Base-by-base conservation (phyloP, 2,329 filamentous ascomycete genomes). In the Aspergillus calidoustus region DNA sequence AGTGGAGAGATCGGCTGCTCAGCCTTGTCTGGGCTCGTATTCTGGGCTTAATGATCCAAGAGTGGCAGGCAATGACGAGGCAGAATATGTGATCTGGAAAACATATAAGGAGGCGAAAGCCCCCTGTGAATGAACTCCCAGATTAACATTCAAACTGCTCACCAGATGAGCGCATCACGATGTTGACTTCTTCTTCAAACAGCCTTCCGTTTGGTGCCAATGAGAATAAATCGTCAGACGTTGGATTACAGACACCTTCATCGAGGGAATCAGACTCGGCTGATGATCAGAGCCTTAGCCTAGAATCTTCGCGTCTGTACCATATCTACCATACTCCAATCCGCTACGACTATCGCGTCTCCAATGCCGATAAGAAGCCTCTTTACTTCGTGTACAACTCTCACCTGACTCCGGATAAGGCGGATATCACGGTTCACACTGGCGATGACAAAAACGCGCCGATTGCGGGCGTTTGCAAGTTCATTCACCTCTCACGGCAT, bases 391-490 rank as follows among this genome's bases (percentile, higher is more conserved):
- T 76, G n/a, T 65, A 71, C 30, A 73, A 70, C 41, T 76, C 72
- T 4, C 19, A 57, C 7, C 61, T 71, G 23, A 71, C 63, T n/a
- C 70, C 72, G 5, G 69, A 68, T 19, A 77, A 73, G 54, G 69
- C 74, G 19, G 74, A 77, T 19, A 64, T 78, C 7, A 75, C 73
- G 1, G 65, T 77, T 54, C 74, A 78, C 63, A 55, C 64, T 1
- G 71, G 75, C 13, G 28, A 62, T 3, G 64, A 71, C 62, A 65
- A 66, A 7, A 68, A 60, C 3, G 72, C 64, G 4, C 71, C 72
- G 11, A 57, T 74, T 19, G 68, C 68, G 46, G 75, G 69, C 0
- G 66, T 72, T 4, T 71, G 69, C 60, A 75, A 77, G 49, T 78
- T 74, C 58, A 57, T 68, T 11, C 70, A 71, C 43, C 72, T 77